Evolutionary conservation across 176 grass and related monocot species (phyloP).

Genomic region (Coix lacrymajobi): DNA sequence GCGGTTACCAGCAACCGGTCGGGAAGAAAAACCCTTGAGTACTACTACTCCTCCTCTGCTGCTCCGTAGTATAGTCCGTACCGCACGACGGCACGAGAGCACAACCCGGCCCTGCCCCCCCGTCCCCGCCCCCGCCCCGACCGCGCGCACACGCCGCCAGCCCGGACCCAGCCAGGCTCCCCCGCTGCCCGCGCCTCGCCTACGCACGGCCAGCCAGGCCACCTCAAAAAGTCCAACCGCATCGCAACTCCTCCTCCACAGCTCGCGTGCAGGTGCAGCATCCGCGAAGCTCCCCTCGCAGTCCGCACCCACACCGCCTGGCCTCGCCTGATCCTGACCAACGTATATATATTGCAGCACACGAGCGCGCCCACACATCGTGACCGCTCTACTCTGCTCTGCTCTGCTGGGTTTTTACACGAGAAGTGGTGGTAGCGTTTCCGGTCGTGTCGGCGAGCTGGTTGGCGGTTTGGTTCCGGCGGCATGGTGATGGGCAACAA

Average conservation of each 20-base stretch:
- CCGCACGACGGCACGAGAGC: background rate
- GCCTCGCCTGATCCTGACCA: too few species aligned
- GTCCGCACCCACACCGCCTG: background rate
- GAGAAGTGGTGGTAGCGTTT: background rate
- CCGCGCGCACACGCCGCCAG: constrained; percentile 35
- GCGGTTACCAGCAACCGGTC: too few species aligned
- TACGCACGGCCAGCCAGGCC: constrained; percentile 22
- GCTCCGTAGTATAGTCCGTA: background rate
- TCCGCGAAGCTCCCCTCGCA: constrained; percentile 24
- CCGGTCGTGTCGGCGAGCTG: background rate
- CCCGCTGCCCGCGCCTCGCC: background rate
- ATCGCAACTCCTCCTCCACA: constrained; percentile 24
- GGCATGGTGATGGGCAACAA: constrained; percentile 26
- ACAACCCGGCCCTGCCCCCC: background rate
- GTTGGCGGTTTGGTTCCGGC: background rate
- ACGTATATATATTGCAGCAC: constrained; percentile 12
- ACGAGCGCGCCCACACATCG: background rate
- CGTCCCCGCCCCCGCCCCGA: background rate
- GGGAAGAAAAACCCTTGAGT: too few species aligned
- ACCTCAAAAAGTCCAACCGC: constrained; percentile 2
- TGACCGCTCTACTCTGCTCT: background rate
- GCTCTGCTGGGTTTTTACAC: background rate
- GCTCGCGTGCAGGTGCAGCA: constrained; percentile 21
- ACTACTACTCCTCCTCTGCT: too few species aligned
- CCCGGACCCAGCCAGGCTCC: constrained; percentile 28